Base-by-base conservation (phyloP, 495 filamentous ascomycete species). In the Lepraria neglecta region DNA sequence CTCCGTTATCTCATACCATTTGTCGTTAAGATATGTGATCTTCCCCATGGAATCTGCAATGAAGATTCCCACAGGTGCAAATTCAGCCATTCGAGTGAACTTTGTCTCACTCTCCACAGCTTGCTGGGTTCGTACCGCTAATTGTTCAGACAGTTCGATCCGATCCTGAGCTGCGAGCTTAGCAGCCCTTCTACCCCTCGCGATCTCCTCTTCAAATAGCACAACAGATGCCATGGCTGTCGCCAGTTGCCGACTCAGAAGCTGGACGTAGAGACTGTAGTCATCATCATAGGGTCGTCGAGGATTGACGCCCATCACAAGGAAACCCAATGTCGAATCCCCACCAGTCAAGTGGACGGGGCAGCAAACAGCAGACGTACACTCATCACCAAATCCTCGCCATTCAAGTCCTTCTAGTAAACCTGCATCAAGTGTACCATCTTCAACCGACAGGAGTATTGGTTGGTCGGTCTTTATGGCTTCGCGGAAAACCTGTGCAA, bases 41-140 rank as follows among this genome's bases (percentile, higher is more conserved):
- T 76, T 72, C 0, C 86, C 86, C 33, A 71, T 60, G 2, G 79
- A 75, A 66, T 87, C 77, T 47, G 85, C 85, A 65, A 88, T 88
- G 67, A 89, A 88, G 73, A 89, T 80, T 10, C 86, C 86, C 0
- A 87, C 85, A 9, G 85, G 86, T 5, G 84, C 82, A 62, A 87
- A 86, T 69, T 88, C 86, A 9, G 86, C 84, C 85, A 89, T 88
- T 31, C 84, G 74, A 4, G 85, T 87, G 68, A 89, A 89, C 57
- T 81, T 82, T n/a, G 83, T 82, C 68, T 89, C 86, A 63, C 79
- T 85, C 67, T 88, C 84, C 24, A 81, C 76, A 3, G 84, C 86
- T 70, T 88, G 82, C 68, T 85, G 81, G 1, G 86, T 88, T 52
- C 83, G 76, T 11, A 81, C 74, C 54, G 83, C 82, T 4, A 90